Percentiles rank a stretch among this genome's conserved stretches.
Evolutionary conservation across 495 filamentous ascomycete species (phyloP).

Genomic region (Penicillium ochrochloron): DNA sequence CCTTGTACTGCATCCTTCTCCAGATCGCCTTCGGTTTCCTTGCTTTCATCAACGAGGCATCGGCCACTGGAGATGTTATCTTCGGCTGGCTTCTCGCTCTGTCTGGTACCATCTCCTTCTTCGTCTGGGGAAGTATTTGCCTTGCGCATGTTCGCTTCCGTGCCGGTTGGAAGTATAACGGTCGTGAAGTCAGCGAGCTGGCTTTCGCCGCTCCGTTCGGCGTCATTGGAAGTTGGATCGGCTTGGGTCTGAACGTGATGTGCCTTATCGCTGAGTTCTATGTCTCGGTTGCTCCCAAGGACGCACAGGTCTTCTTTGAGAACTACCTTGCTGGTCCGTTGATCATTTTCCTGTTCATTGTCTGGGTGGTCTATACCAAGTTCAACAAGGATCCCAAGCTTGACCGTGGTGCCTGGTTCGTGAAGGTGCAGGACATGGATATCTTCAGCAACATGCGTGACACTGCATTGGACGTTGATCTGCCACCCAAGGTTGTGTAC

Average conservation of each 20-base stretch:
- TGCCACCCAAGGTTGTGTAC: conserved; percentile 34
- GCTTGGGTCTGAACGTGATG: conserved; percentile 61
- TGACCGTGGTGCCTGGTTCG: conserved; percentile 33
- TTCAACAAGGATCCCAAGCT: conserved; percentile 31
- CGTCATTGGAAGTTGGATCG: conserved; percentile 68
- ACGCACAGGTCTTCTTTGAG: conserved; percentile 63
- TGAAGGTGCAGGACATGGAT: conserved; percentile 31
- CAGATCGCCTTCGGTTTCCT: conserved; percentile 58
- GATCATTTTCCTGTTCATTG: conserved; percentile 51
- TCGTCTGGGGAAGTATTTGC: conserved; percentile 74
- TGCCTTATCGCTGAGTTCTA: conserved; percentile 67
- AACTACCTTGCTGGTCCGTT: conserved; percentile 63
- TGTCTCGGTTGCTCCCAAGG: conserved; percentile 46
- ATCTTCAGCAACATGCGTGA: conserved; percentile 31
- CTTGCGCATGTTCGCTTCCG: conserved; percentile 78
- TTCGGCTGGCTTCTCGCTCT: conserved; percentile 71
- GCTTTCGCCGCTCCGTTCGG: conserved; percentile 70
- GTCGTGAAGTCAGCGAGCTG: conserved; percentile 69
- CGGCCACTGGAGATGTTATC: conserved; percentile 37
- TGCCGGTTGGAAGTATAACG: conserved; percentile 57
- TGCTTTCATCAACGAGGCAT: conserved; percentile 58
- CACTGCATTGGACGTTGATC: conserved; percentile 29
- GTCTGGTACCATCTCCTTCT: conserved; percentile 67
- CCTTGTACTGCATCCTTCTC: conserved; percentile 56
- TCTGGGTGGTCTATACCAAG: conserved; percentile 38